Conservation (phyloP, 2,329 filamentous ascomycete genomes). For the Plectosphaerella sp. region DNA sequence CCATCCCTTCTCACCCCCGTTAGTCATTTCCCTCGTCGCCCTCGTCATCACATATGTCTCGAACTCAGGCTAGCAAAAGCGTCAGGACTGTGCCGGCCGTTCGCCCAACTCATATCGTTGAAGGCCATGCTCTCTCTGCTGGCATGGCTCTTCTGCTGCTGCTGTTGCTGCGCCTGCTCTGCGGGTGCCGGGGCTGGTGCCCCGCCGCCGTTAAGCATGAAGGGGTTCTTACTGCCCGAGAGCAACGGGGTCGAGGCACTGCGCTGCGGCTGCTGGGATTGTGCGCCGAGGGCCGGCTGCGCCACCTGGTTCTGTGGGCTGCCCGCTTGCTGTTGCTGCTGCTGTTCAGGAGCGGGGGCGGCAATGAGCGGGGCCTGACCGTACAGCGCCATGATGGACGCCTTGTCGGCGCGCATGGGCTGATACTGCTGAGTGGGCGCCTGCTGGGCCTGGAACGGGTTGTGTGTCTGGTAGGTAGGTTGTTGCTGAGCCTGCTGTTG, state of each 20-base stretch:
- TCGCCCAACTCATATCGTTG: constrained; percentile 60
- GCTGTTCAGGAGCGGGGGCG: constrained; percentile 24
- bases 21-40: neutral
- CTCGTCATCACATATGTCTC: constrained; percentile 34
- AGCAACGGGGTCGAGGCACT: constrained; percentile 27
- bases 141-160: constrained; percentile 32
- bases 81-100: constrained; percentile 73
- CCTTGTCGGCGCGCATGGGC: constrained; percentile 58
- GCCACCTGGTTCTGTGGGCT: constrained; percentile 20
- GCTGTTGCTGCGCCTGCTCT: constrained; percentile 9
- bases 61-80: constrained; percentile 74
- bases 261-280: constrained; percentile 13
- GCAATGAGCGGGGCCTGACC: constrained; percentile 53
- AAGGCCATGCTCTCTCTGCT: constrained; percentile 70
- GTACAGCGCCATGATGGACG: constrained; percentile 73
- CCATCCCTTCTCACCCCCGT: neutral
- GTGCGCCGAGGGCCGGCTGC: constrained; percentile 11
- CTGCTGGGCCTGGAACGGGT: neutral
- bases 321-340: constrained; percentile 12
- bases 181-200: constrained; percentile 9
- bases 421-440: constrained; percentile 27
- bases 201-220: constrained; percentile 32
- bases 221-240: constrained; percentile 52
- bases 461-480: neutral
- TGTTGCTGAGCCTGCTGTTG: too few species aligned